A percentile compares a stretch with the other conserved stretches of the same genome.
Evolutionary conservation across 169 alveolate genomes (phyloP).

Genomic region (Pseudocohnilembus persalinus): DNA sequence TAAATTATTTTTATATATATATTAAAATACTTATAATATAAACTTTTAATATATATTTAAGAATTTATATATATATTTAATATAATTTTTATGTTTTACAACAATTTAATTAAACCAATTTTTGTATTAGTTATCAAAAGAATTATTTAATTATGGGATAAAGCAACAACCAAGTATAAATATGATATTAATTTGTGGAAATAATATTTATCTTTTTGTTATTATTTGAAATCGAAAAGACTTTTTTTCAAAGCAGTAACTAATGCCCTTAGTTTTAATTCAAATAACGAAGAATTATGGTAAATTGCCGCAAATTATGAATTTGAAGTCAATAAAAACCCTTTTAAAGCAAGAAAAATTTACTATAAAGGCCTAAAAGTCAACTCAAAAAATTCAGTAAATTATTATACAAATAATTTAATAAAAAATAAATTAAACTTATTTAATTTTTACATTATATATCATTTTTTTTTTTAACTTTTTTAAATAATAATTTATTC

Average conservation of each 20-base stretch:
- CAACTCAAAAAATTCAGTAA: constrained; percentile 13
- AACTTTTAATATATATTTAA: background rate
- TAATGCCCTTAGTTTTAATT: constrained; percentile 38
- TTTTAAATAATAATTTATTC: background rate
- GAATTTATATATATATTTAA: no score
- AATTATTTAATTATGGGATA: constrained; percentile 45
- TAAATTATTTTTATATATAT: background rate
- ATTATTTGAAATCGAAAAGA: constrained; percentile 35
- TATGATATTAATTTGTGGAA: constrained; percentile 46
- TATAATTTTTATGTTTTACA: no score
- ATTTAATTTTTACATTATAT: background rate
- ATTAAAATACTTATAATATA: background rate
- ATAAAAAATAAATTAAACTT: background rate
- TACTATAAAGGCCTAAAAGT: constrained; percentile 35
- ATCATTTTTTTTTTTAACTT: background rate
- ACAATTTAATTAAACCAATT: no score
- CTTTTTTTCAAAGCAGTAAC: constrained; percentile 42
- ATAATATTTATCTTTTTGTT: constrained; percentile 44
- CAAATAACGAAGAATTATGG: constrained; percentile 38
- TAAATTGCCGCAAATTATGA: constrained; percentile 36
- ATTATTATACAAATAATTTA: background rate
- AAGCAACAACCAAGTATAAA: constrained; percentile 30
- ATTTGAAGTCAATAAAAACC: constrained; percentile 36
- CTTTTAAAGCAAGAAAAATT: constrained; percentile 47
- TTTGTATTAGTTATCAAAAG: constrained; percentile 45